Evolutionary conservation across 2,329 filamentous ascomycete genomes (phyloP).

Genomic region (Sporothrix curviconia): DNA sequence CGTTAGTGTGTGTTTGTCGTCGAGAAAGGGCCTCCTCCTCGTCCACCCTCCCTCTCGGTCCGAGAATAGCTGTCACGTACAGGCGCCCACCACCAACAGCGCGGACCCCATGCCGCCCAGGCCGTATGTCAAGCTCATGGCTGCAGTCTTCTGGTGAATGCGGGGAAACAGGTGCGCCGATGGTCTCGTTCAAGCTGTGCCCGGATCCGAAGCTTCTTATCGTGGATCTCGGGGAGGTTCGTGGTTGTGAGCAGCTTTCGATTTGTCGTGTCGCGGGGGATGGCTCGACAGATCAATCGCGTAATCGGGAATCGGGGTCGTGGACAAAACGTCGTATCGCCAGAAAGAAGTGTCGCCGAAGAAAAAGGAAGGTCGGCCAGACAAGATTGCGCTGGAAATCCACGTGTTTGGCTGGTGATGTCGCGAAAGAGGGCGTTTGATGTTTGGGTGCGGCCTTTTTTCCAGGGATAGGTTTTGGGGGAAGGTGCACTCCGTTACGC

Average conservation of each 20-base stretch:
- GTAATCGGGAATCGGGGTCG: background rate
- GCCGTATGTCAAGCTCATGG: constrained; percentile 69
- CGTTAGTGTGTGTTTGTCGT: background rate
- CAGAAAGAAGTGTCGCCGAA: background rate
- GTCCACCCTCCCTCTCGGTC: background rate
- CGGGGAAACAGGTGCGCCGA: too few relatives aligned
- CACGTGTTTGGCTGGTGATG: background rate
- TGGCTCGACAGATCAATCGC: background rate
- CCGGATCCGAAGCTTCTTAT: background rate
- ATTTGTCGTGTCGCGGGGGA: background rate
- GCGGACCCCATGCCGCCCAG: constrained; percentile 61
- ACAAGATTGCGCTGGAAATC: background rate
- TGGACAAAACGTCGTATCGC: background rate
- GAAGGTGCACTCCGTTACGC: background rate
- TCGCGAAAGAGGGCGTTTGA: background rate
- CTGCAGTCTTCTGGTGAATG: too few relatives aligned
- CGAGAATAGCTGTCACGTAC: constrained; percentile 45
- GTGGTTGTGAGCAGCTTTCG: background rate
- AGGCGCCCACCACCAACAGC: constrained; percentile 67
- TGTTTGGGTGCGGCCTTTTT: constrained; percentile 1
- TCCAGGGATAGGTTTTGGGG: constrained; percentile 1
- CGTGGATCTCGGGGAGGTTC: background rate
- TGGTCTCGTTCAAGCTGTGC: background rate
- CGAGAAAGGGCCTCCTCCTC: too few relatives aligned
- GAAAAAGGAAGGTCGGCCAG: background rate